These are phyloP conservation scores for Mimosa bimucronata DNA, from an alignment of 306 rosid genomes.

Conservation along the genomic window DNA sequence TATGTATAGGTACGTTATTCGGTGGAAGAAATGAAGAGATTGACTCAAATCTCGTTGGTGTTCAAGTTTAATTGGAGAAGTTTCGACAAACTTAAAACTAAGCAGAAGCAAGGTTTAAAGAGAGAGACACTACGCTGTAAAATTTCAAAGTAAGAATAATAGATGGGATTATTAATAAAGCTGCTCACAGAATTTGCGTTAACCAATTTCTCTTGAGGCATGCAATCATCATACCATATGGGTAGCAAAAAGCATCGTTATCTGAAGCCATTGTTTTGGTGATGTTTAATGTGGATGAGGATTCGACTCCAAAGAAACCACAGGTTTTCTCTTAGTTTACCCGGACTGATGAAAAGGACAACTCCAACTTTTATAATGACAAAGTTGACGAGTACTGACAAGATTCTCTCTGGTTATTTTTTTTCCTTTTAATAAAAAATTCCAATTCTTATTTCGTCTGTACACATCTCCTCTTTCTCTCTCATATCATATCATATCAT, in stretches of 20 bases:
- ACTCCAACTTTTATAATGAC: constrained; percentile 25
- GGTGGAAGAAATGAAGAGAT: background rate
- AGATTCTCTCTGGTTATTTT: constrained; percentile 61
- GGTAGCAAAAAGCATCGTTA: constrained; percentile 63
- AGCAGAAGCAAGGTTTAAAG: background rate
- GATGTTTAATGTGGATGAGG: constrained; percentile 20
- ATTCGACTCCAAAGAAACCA: constrained; percentile 17
- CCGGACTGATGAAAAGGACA: constrained; percentile 35
- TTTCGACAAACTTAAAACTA: background rate
- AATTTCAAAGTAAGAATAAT: constrained; percentile 7
- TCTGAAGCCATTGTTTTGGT: constrained; percentile 46
- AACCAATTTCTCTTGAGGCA: constrained; percentile 35
- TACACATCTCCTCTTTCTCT: constrained; percentile 18
- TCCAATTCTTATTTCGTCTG: background rate
- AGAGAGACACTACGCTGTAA: background rate
- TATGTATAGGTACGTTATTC: background rate
- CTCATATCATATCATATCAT: constrained; percentile 14
- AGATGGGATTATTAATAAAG: constrained; percentile 17
- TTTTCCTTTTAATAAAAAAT: constrained; percentile 20
- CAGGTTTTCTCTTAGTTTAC: constrained; percentile 35
- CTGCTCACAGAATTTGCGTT: constrained; percentile 50
- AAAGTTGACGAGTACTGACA: constrained; percentile 59
- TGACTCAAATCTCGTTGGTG: background rate
- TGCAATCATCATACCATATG: constrained; percentile 46
- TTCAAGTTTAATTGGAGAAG: too few species aligned